Percentiles rank a stretch among this genome's conserved stretches.
Evolutionary conservation across 208 protist genomes (phyloP).

Genomic region (Trichomonas vaginalis): DNA sequence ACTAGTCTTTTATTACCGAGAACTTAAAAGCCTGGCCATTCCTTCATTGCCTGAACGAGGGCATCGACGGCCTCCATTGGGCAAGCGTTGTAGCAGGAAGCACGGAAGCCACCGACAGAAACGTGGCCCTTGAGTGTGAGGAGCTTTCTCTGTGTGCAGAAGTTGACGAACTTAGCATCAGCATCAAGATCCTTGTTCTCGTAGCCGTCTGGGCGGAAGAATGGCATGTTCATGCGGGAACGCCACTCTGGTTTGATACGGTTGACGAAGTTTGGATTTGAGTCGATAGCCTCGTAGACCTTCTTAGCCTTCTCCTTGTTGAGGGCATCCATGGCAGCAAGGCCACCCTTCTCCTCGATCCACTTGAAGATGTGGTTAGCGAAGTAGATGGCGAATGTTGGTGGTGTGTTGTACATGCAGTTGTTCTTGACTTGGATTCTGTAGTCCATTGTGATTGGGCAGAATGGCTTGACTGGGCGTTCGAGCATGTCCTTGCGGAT

Average conservation of each 20-base stretch:
- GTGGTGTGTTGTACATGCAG: slow-evolving; percentile 8
- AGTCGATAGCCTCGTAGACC: slow-evolving; percentile 1
- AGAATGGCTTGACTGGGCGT: not conserved
- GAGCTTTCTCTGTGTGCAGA: not conserved
- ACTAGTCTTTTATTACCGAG: not conserved
- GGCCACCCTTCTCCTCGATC: not conserved
- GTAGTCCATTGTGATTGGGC: not conserved
- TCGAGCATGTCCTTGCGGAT: not conserved
- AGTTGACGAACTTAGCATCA: not conserved
- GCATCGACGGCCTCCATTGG: not conserved
- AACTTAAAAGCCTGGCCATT: not conserved
- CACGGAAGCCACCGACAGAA: not conserved
- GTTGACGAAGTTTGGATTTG: not conserved
- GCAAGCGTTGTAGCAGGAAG: not conserved
- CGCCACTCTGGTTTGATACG: not conserved
- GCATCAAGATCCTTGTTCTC: not conserved
- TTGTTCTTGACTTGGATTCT: not conserved
- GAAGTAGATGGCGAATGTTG: not conserved
- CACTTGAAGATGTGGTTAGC: not conserved
- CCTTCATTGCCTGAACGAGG: not conserved
- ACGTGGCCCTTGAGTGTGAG: not conserved
- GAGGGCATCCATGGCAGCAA: not conserved
- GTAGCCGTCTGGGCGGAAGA: not conserved
- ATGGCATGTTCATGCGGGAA: not conserved
- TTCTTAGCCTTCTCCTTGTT: not conserved